phyloP scores from a whole-genome alignment of 2,329 filamentous ascomycete genomes.

The Cordyceps cateniannulata region DNA sequence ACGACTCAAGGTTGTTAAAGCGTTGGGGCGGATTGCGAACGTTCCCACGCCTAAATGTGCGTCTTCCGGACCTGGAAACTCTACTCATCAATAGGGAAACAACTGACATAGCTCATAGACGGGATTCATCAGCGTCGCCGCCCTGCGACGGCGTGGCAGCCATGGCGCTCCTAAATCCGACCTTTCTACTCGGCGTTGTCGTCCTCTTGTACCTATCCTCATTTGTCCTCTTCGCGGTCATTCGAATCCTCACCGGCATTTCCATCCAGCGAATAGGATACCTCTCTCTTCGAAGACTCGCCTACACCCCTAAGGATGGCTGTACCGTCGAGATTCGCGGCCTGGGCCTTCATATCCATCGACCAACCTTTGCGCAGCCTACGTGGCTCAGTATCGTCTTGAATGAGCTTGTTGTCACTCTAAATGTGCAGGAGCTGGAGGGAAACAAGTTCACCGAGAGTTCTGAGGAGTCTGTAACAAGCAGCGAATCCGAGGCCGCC shows the following conservation, averaged over 20 bases:
- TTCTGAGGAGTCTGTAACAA: constrained; percentile 20
- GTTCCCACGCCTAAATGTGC: not conserved
- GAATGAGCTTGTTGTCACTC: constrained; percentile 74
- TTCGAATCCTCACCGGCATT: constrained; percentile 86
- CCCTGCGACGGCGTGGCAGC: not conserved
- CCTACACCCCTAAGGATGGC: constrained; percentile 84
- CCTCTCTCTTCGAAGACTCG: constrained; percentile 81
- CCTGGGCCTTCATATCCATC: constrained; percentile 79
- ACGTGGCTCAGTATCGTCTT: constrained; percentile 92
- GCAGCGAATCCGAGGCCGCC: constrained; percentile 12
- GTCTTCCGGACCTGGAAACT: not conserved
- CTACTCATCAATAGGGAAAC: not conserved
- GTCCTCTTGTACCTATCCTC: constrained; percentile 84
- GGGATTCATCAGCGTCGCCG: not conserved
- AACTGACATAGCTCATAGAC: not conserved
- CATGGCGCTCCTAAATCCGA: constrained; percentile 65
- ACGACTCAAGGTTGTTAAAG: constrained; percentile 4
- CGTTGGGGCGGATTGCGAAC: not conserved
- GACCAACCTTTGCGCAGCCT: constrained; percentile 92
- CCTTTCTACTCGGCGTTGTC: constrained; percentile 79
- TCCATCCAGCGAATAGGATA: constrained; percentile 96
- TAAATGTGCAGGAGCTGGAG: constrained; percentile 66
- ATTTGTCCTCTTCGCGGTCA: constrained; percentile 86
- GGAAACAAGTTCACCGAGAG: constrained; percentile 32
- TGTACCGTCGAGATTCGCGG: constrained; percentile 84